Conservation (phyloP, 805 yeast genomes). For the Zygotorulaspora chibaensis region DNA sequence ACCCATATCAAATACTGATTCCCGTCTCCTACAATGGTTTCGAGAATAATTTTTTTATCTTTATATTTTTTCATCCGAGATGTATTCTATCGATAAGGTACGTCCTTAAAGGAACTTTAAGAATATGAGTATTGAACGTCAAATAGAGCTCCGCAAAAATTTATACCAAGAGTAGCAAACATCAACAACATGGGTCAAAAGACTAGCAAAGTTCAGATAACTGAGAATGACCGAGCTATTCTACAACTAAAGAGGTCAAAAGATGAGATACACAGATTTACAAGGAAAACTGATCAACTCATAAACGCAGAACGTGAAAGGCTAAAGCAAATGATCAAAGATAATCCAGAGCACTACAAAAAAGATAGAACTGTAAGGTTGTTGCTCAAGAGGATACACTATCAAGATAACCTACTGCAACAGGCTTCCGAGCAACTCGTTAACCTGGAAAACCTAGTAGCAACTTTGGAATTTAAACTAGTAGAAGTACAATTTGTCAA, state of each 20-base stretch:
- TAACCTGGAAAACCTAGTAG: constrained; percentile 71
- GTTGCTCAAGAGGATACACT: constrained; percentile 71
- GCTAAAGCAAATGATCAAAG: constrained; percentile 31
- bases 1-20: too few species aligned
- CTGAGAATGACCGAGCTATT: constrained; percentile 81
- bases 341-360: constrained; percentile 44
- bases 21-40: too few species aligned
- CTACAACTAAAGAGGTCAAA: constrained; percentile 83
- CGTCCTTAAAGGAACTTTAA: too few species aligned
- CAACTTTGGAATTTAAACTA: constrained; percentile 81
- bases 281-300: constrained; percentile 48
- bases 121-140: too few species aligned
- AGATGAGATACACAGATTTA: constrained; percentile 73
- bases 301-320: constrained; percentile 53
- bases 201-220: constrained; percentile 54
- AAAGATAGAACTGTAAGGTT: constrained; percentile 53
- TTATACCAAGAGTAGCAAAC: background rate
- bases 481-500: constrained; percentile 80
- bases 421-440: constrained; percentile 75
- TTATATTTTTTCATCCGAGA: too few species aligned
- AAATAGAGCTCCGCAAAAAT: background rate
- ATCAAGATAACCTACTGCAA: constrained; percentile 66
- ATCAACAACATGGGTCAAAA: constrained; percentile 36
- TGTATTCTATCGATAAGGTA: background rate
- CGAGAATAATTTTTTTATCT: too few species aligned